Evolutionary conservation across 2,329 filamentous ascomycete genomes (phyloP).

Genomic region (Cladophialophora bantiana): DNA sequence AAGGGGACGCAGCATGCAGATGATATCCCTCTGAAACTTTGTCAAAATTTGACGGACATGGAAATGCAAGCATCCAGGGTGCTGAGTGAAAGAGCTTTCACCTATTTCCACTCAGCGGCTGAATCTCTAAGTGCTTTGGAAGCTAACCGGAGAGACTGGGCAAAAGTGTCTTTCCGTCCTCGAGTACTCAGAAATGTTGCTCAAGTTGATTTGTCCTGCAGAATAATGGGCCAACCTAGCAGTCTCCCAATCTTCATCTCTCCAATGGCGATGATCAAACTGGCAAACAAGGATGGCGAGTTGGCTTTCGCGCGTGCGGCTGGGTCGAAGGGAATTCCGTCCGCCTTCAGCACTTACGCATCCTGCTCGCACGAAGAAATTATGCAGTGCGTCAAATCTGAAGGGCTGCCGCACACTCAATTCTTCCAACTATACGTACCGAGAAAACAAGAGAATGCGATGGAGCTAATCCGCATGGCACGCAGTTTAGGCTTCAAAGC

Average conservation of each 20-base stretch:
- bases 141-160: constrained; percentile 35
- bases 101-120: constrained; percentile 28
- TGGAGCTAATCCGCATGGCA: constrained; percentile 52
- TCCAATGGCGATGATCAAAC: constrained; percentile 48
- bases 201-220: constrained; percentile 18
- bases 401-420: neutral
- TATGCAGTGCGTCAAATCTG: constrained; percentile 14
- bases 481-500: constrained; percentile 33
- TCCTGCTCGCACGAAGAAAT: constrained; percentile 44
- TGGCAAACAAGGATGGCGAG: constrained; percentile 47
- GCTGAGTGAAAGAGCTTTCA: constrained; percentile 23
- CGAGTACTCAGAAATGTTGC: constrained; percentile 52
- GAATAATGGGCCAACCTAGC: constrained; percentile 45
- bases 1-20: constrained; percentile 6
- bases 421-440: constrained; percentile 61
- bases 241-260: constrained; percentile 49
- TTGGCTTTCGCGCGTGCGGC: constrained; percentile 47
- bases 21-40: constrained; percentile 17
- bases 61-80: constrained; percentile 22
- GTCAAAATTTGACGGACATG: constrained; percentile 27
- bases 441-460: constrained; percentile 56
- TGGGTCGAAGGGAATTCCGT: constrained; percentile 43
- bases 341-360: constrained; percentile 46
- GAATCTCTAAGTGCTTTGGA: constrained; percentile 29
- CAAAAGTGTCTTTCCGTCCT: constrained; percentile 47